Evolutionary conservation across 441 rosid genomes (phyloP).

Genomic region (Gossypium schwendimanii): DNA sequence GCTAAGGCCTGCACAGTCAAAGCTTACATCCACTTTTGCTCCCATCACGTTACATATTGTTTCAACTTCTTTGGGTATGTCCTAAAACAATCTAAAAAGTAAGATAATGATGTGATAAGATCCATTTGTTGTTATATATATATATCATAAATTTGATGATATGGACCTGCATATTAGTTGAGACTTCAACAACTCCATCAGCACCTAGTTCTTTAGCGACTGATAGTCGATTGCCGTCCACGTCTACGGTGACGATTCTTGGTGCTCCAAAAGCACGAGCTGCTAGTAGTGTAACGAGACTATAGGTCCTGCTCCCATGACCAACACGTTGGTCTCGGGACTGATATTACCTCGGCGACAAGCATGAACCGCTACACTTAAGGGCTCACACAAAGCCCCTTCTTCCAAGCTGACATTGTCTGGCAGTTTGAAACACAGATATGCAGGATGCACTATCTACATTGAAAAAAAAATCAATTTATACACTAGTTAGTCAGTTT

Average conservation of each 20-base stretch:
- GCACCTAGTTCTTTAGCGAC: slow-evolving; percentile 79
- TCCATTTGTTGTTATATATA: too few species aligned
- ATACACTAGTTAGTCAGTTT: not conserved
- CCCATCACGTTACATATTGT: slow-evolving; percentile 56
- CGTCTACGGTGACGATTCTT: slow-evolving; percentile 61
- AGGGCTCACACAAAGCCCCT: slow-evolving; percentile 93
- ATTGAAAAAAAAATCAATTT: not conserved
- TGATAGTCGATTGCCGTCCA: slow-evolving; percentile 64
- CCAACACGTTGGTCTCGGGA: slow-evolving; percentile 65
- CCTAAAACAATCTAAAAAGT: slow-evolving; percentile 21
- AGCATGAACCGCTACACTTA: slow-evolving; percentile 86
- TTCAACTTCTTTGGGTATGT: slow-evolving; percentile 47
- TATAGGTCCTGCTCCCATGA: slow-evolving; percentile 93
- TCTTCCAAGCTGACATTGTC: slow-evolving; percentile 83
- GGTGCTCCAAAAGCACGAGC: slow-evolving; percentile 93
- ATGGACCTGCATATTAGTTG: slow-evolving; percentile 51
- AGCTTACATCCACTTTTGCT: slow-evolving; percentile 50
- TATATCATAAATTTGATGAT: not conserved
- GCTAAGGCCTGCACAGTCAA: slow-evolving; percentile 75
- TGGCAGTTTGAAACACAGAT: slow-evolving; percentile 76
- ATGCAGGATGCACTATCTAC: slow-evolving; percentile 90
- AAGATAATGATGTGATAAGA: not conserved
- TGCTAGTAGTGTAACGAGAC: slow-evolving; percentile 70
- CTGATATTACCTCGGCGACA: slow-evolving; percentile 70
- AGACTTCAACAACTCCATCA: slow-evolving; percentile 53